Evolutionary conservation across 345 rosid genomes (phyloP).

Genomic region (Salix viminalis): DNA sequence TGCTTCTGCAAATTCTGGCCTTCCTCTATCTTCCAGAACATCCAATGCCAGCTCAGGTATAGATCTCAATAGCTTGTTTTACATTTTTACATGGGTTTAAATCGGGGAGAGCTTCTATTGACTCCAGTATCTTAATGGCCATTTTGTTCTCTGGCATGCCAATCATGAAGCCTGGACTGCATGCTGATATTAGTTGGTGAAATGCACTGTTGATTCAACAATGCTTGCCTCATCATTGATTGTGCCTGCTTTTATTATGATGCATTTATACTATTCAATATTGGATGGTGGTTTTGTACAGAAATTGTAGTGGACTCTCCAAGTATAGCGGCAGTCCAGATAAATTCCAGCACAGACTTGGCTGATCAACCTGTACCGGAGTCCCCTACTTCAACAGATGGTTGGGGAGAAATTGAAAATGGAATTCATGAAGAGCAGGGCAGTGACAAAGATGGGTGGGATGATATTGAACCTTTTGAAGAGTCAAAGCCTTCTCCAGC

Average conservation of each 20-base stretch:
- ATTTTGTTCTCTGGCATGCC: background rate
- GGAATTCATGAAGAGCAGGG: slow-evolving; percentile 71
- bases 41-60: slow-evolving; percentile 69
- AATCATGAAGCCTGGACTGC: background rate
- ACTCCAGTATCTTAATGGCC: background rate
- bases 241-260: background rate
- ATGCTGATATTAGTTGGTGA: background rate
- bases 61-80: slow-evolving; percentile 7
- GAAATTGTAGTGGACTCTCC: slow-evolving; percentile 49
- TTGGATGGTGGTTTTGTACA: slow-evolving; percentile 19
- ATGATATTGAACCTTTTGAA: slow-evolving; percentile 86
- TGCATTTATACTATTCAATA: slow-evolving; percentile 2
- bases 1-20: slow-evolving; percentile 50
- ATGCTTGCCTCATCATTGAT: background rate
- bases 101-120: background rate
- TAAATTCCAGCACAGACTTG: slow-evolving; percentile 63
- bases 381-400: slow-evolving; percentile 94
- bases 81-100: background rate
- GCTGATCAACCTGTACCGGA: slow-evolving; percentile 65
- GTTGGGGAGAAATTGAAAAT: slow-evolving; percentile 95
- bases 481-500: slow-evolving; percentile 78
- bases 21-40: slow-evolving; percentile 42
- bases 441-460: slow-evolving; percentile 96
- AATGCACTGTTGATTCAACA: background rate
- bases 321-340: slow-evolving; percentile 43